Evolutionary conservation across 2,329 filamentous ascomycete species (phyloP).

Genomic region (Aspergillaceae sp.): DNA sequence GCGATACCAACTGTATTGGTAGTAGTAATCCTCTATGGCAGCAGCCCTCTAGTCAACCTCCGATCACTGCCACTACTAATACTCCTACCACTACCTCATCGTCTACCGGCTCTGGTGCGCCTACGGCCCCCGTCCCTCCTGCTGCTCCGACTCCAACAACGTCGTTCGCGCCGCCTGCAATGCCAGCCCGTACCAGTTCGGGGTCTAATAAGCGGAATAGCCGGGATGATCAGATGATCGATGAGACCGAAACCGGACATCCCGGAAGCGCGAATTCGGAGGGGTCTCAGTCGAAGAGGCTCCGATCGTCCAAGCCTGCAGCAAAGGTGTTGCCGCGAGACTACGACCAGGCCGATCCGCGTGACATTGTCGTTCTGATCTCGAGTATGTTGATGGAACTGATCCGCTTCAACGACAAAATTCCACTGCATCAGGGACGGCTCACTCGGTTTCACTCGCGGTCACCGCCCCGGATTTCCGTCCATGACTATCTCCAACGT

Average conservation of each 20-base stretch:
- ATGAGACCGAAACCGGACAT: slow-evolving; percentile 14
- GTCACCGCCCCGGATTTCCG: slow-evolving; percentile 82
- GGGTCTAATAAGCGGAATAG: slow-evolving; percentile 30
- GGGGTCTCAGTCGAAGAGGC: slow-evolving; percentile 38
- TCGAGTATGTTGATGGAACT: slow-evolving; percentile 93
- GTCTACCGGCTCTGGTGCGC: slow-evolving; percentile 4
- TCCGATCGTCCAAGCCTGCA: slow-evolving; percentile 36
- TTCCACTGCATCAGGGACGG: slow-evolving; percentile 74
- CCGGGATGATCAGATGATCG: slow-evolving; percentile 16
- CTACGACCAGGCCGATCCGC: slow-evolving; percentile 74
- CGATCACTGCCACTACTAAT: not conserved
- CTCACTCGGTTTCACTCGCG: slow-evolving; percentile 93
- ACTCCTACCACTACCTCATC: not conserved
- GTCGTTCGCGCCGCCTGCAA: slow-evolving; percentile 15
- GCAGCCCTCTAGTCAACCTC: not conserved
- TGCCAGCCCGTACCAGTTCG: slow-evolving; percentile 20
- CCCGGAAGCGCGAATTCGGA: slow-evolving; percentile 17
- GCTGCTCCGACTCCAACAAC: slow-evolving; percentile 6
- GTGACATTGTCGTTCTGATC: slow-evolving; percentile 83
- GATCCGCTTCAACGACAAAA: slow-evolving; percentile 82
- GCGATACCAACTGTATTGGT: not conserved
- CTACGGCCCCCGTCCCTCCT: slow-evolving; percentile 10
- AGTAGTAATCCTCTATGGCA: not conserved
- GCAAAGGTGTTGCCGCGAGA: slow-evolving; percentile 51
- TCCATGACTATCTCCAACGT: slow-evolving; percentile 85